Base-by-base conservation (phyloP, 1,139 yeast species). In the Zygosaccharomyces pseudobailii region DNA sequence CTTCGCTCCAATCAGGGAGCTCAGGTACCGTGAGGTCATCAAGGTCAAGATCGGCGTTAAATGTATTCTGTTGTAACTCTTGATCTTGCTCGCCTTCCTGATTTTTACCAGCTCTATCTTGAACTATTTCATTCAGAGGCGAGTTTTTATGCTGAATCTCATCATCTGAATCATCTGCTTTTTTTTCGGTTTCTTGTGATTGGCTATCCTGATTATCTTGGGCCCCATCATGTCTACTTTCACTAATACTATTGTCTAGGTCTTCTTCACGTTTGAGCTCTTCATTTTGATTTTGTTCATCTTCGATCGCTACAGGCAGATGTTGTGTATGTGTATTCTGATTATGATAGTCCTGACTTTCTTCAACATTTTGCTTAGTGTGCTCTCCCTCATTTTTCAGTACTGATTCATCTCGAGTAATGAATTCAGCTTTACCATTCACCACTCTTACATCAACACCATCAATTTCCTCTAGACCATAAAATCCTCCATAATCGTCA, bases 401-500 rank as follows among this genome's bases (percentile, higher is more conserved):
- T 8, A 37, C 42, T 10, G 59, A 19, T 40, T 71, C 69, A 36
- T 79, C 82, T 45, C 71, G 74, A 3, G 81, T 79, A 22, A 79
- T 67, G 59, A 87, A 87, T 55, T 78, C 76, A 0, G 84, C 80
- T 51, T 73, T 71, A 13, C 95, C 95, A 47, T 63, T 48, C 3
- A 80, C 79, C 47, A 80, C 73, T 53, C 78, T 78, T 4, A 90
- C 90, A 58, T 79, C 90, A 22, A 90, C 97, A 24, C 96, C 97
- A 46, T 89, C 97, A 45, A 92, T 78, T 65, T 92, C 98, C 66
- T 92, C 97, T 36, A 92, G 70, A 0, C 97, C 98, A 66, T 82
- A 87, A 56, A 89, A 84, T 0, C 97, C 97, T 58, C 85, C 90
- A 62, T 85, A 86, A 65, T 87, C 95, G 50, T 84, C 96, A 51